Base-by-base conservation (phyloP, 148 eudicot species). In the Pouteria glomerata region DNA sequence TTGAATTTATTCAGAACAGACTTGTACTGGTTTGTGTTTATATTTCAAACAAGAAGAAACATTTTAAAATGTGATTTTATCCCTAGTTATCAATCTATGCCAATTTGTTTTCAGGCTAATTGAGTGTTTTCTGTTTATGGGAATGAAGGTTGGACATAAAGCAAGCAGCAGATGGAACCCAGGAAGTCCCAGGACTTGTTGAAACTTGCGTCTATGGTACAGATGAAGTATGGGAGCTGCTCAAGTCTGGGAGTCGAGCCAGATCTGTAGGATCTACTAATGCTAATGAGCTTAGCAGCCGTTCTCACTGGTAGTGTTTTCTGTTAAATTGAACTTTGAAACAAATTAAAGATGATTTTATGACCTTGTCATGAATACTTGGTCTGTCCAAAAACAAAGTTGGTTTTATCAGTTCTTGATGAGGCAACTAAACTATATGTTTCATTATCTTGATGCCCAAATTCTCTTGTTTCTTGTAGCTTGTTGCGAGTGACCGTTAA, bases 261-360 rank as follows among this genome's bases (percentile, higher is more conserved):
- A 88, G 98, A 82, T 91, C 97, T 73, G 96, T 94, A 61, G 97
- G 98, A 72, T 89, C 96, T 31, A 94, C 98, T 31, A 91, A 85
- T 76, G 97, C 98, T 26, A 94, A 94, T 78, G 97, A 94, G 80
- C 82, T 83, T 63, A 94, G 98, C 63, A 91, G 98, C 86, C 96
- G 97, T 52, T 94, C 98, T 57, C 98, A 94, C 82, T 89, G 98
- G 98, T 94, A 81, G 72, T 10, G 11, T 8, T 11, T 50, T 26
- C 34, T 15, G 3, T 4, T 14, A 1, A 29, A 57, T 10, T 44
- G 10, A 8, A 44, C 23, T 57, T 42, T 19, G 14, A 29, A 58
- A 27, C 14, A n/a, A 27, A 6, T 35, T 16, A 4, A 13, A 26
- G 23, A 16, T 21, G 12, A 70, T 15, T n/a, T 44, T 39, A 24